A percentile compares a stretch with the other conserved stretches of the same genome.
phyloP scores from a whole-genome alignment of 2,329 filamentous ascomycete genomes.

The Cryphonectria carpinicola region DNA sequence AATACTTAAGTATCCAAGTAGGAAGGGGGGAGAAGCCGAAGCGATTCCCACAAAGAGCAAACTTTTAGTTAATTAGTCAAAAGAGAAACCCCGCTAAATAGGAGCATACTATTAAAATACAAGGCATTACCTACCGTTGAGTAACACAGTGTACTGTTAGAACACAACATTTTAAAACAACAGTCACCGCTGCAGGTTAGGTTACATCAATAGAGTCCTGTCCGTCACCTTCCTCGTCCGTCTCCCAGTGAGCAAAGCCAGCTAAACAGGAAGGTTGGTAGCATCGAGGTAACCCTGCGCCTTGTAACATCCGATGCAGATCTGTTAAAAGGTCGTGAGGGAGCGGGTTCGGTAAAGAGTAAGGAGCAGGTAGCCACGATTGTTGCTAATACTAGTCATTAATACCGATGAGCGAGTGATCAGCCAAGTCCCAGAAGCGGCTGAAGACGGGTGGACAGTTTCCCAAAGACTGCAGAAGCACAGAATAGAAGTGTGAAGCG shows the following conservation, averaged over 20 bases:
- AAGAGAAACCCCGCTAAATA: background rate
- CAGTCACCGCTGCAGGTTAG: background rate
- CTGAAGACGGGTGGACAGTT: background rate
- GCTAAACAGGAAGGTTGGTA: background rate
- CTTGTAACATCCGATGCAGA: background rate
- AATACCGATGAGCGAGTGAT: conserved; percentile 1
- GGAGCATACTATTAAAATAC: background rate
- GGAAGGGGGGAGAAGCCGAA: too few species aligned
- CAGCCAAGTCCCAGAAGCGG: background rate
- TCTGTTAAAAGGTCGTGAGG: background rate
- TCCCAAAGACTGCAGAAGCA: conserved; percentile 9
- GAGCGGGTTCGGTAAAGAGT: background rate
- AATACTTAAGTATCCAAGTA: too few species aligned
- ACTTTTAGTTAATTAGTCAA: too few species aligned
- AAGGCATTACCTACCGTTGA: background rate
- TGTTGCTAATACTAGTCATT: conserved; percentile 7
- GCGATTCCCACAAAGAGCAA: background rate
- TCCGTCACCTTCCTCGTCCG: background rate
- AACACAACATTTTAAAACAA: too few species aligned
- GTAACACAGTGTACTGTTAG: background rate
- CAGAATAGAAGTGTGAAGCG: conserved; percentile 11
- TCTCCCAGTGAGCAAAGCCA: background rate
- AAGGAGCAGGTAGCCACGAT: background rate
- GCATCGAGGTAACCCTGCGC: background rate
- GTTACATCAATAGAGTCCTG: background rate